Evolutionary conservation across 179 eudicot genomes (phyloP), one percentile per base, ranked within the genome.

Genomic region (Beta lomatogona): DNA sequence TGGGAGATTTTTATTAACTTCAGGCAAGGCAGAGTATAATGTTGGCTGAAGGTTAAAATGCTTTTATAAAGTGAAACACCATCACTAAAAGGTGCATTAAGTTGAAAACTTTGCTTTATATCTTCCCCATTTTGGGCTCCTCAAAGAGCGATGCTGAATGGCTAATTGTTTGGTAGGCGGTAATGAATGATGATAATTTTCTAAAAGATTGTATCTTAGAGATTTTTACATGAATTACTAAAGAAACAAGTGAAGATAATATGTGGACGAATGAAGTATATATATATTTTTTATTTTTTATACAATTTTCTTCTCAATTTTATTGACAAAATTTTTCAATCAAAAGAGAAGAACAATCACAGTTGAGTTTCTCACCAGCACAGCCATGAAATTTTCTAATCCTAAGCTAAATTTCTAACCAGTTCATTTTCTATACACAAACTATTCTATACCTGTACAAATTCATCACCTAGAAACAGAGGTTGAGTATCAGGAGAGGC

Each of bases 401-500:
- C 48, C 76, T 76, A 81, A 50, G 1, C 63, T 76, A 69, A 68
- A 15, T 52, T 64, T 21, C 76, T 71, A 70, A 77, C 54, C 81
- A 70, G 36, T 36, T 59, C 18, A 54, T 18, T 10, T 10, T 21
- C 0, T 53, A 71, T 72, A 67, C 21, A 45, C 21, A 83, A 69
- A 75, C 14, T 28, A 54, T 2, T 28, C 63, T 73, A 57, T 41
- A 52, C 10, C 50, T 80, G 73, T 75, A 50, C 75, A 72, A 53
- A 58, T 46, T 44, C 63, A 57, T 13, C 58, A 76, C 50, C 79
- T n/a, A 71, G 79, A 14, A 71, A 65, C 28, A 54, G 82, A 79
- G 84, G 75, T 6, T 82, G 72, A 53, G 77, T 77, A 54, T 73
- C 71, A 59, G 88, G 84, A 74, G 91, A 88, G 54, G 85, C 80